Percentiles rank a stretch among this genome's conserved stretches.
Evolutionary conservation across 2,329 filamentous ascomycete genomes (phyloP).

Genomic region (Trichoderma koningiopsis): DNA sequence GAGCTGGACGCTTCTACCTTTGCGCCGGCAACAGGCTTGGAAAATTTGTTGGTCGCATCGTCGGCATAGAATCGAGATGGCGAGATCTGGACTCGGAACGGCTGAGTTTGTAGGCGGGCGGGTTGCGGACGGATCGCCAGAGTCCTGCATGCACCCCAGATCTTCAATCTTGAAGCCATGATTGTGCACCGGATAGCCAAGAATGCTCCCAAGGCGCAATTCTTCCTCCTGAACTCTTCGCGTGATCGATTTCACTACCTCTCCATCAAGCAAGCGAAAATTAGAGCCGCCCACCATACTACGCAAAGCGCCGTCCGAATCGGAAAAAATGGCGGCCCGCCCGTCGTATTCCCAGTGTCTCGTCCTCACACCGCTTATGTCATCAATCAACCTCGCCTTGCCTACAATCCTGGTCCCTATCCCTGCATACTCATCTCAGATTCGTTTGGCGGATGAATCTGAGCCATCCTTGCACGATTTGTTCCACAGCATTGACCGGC

Average conservation of each 20-base stretch:
- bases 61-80: constrained; percentile 37
- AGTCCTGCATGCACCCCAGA: constrained; percentile 42
- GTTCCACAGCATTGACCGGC: constrained; percentile 19
- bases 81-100: constrained; percentile 31
- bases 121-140: constrained; percentile 37
- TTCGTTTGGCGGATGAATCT: constrained; percentile 13
- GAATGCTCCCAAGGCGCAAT: constrained; percentile 22
- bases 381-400: not conserved
- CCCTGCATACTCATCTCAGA: constrained; percentile 20
- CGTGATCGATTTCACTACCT: constrained; percentile 20
- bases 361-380: constrained; percentile 4
- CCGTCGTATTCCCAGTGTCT: no score
- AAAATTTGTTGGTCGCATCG: constrained; percentile 36
- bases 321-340: constrained; percentile 31
- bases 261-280: constrained; percentile 26
- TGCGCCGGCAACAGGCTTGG: constrained; percentile 29
- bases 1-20: not conserved
- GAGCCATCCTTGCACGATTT: constrained; percentile 10
- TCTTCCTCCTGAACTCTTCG: constrained; percentile 19
- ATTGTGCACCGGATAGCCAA: constrained; percentile 29
- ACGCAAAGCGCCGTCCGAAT: not conserved
- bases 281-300: constrained; percentile 22
- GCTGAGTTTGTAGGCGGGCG: constrained; percentile 32
- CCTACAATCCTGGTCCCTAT: not conserved
- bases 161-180: constrained; percentile 40